Base-by-base conservation (phyloP, 495 filamentous ascomycete genomes). In the Hamigera avellanea region DNA sequence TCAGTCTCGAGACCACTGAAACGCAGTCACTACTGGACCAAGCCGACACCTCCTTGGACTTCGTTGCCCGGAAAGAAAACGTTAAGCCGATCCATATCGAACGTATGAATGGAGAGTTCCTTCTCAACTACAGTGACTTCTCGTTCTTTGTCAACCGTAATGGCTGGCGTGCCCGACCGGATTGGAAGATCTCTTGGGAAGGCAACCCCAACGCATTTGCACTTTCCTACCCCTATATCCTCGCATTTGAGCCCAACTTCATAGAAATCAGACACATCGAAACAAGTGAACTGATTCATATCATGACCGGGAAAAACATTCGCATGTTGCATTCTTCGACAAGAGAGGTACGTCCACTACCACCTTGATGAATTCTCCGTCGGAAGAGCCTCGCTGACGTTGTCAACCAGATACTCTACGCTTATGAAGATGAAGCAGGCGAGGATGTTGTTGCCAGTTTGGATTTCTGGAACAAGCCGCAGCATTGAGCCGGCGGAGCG, bases 111-210 rank as follows among this genome's bases (percentile, higher is more conserved):
- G 86, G 86, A 44, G 93, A 96, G 54, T 99, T 99, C 71, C 70
- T 99, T 28, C 74, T 99, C 36, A 95, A 95, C 57, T 99, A 99
- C 59, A 86, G 83, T 14, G 93, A 99, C 48, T 96, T 95, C 56
- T 93, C 84, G 14, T 96, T 99, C 72, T 99, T 94, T 50, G 91
- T 99, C 49, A 96, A 99, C 59, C 76, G 91, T 35, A 95, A 99
- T 54, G 93, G 93, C 17, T 99, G 93, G 93, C 75, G 93, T 36
- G 87, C 89, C 23, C 72, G 87, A 42, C 83, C 87, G 13, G 93
- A 99, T 52, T 99, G 93, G 93, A 80, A 77, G 42, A 93, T 99
- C 48, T 81, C 83, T 19, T 99, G 93, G 93, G 93, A 99, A 62
- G 93, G 93, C 35, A 81, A 73, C 29, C 93, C 93, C 35, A 78